Conservation (phyloP, 371 early-diverging fungal species). For the Zopfochytrium polystomum region DNA sequence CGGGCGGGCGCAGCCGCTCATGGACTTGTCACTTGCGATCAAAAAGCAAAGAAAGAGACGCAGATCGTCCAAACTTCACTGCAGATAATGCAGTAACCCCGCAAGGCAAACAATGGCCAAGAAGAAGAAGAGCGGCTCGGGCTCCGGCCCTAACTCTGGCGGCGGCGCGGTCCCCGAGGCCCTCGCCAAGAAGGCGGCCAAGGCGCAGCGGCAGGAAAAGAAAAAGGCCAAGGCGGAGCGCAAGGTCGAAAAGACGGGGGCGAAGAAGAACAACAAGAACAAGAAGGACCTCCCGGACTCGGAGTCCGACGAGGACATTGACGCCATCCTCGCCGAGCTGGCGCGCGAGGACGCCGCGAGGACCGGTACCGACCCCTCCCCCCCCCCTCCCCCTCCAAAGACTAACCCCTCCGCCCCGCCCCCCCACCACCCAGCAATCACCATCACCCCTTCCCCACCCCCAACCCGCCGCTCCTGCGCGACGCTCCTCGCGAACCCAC, state of each 20-base stretch:
- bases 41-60: neutral
- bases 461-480: conserved; percentile 57
- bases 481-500: conserved; percentile 54
- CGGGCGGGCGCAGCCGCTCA: too few relatives aligned
- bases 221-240: conserved; percentile 42
- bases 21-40: conserved; percentile 1
- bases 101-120: conserved; percentile 18
- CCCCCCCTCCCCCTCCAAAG: neutral
- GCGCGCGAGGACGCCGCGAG: conserved; percentile 41
- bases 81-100: too few relatives aligned
- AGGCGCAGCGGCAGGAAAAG: conserved; percentile 44
- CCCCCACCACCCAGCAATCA: too few relatives aligned
- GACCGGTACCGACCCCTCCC: neutral
- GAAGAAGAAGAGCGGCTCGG: conserved; percentile 19
- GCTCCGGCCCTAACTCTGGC: too few relatives aligned
- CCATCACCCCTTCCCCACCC: conserved; percentile 45
- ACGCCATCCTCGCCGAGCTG: conserved; percentile 55
- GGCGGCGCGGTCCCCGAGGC: too few relatives aligned
- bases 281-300: conserved; percentile 33
- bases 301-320: conserved; percentile 63
- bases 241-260: conserved; percentile 35
- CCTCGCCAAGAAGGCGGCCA: conserved; percentile 8
- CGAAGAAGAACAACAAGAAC: conserved; percentile 23
- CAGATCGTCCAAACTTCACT: neutral
- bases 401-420: neutral